phyloP scores from a whole-genome alignment of 176 grass and related monocot genomes.

The Triticum monococcum region DNA sequence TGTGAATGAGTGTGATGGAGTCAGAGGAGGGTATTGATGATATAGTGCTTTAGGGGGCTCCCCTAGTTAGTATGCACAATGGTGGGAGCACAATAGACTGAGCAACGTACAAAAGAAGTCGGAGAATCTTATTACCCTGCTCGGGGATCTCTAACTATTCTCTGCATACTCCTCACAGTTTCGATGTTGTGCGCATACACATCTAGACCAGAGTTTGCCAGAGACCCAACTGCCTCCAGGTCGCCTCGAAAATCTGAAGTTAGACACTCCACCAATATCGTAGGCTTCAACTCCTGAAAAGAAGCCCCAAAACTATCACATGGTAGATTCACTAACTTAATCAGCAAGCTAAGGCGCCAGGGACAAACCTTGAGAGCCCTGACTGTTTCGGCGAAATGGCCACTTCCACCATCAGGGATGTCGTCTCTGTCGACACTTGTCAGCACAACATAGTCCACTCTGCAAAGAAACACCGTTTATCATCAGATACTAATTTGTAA shows the following conservation, averaged over 20 bases:
- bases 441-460: constrained; percentile 84
- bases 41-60: background rate
- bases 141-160: constrained; percentile 89
- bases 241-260: constrained; percentile 94
- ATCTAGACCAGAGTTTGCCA: constrained; percentile 78
- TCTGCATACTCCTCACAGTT: constrained; percentile 77
- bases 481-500: too few species aligned
- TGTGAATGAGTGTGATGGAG: background rate
- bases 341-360: background rate
- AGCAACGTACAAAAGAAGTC: background rate
- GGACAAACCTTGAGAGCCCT: constrained; percentile 70
- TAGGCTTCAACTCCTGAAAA: constrained; percentile 75
- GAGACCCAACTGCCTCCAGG: constrained; percentile 56
- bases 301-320: background rate
- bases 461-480: constrained; percentile 28
- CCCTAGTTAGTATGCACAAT: background rate
- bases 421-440: constrained; percentile 96
- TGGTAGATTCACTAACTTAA: background rate
- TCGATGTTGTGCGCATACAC: constrained; percentile 95
- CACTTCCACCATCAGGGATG: constrained; percentile 80
- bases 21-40: background rate
- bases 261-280: constrained; percentile 81
- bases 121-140: constrained; percentile 57
- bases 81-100: background rate
- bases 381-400: constrained; percentile 84